phyloP scores from a whole-genome alignment of 2,329 filamentous ascomycete species.

The Knufia fluminis region DNA sequence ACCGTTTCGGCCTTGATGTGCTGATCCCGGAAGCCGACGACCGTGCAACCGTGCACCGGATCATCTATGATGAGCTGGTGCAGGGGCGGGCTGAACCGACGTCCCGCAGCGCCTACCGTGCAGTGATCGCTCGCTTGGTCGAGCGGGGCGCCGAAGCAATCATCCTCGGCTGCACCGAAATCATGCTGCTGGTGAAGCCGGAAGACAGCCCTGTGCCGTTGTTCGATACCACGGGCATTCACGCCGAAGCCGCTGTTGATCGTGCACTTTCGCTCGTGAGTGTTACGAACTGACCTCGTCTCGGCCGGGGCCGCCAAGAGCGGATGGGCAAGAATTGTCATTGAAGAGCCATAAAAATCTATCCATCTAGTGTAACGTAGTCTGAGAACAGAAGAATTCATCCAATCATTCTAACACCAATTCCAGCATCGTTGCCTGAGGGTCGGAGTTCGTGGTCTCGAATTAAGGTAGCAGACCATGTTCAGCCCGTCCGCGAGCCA shows the following conservation, averaged over 20 bases:
- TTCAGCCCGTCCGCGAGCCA: too few relatives aligned
- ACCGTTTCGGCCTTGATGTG: slow-evolving; percentile 11
- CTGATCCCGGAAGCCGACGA: slow-evolving; percentile 8
- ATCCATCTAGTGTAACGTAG: too few relatives aligned
- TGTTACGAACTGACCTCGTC: too few relatives aligned
- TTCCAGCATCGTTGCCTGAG: too few relatives aligned
- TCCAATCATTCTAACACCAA: too few relatives aligned
- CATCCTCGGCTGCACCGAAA: slow-evolving; percentile 12
- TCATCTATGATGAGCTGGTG: slow-evolving; percentile 13
- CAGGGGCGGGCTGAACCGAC: slow-evolving; percentile 7
- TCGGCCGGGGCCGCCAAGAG: too few relatives aligned
- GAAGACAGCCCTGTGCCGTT: background rate
- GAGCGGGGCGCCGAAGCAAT: slow-evolving; percentile 9
- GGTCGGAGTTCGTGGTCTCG: too few relatives aligned
- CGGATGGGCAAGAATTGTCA: too few relatives aligned
- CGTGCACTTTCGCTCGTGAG: too few relatives aligned
- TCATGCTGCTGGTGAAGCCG: slow-evolving; percentile 9
- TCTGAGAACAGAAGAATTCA: too few relatives aligned
- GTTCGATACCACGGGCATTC: background rate
- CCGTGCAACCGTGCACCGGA: background rate
- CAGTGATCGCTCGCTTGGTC: background rate
- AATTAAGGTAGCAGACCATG: too few relatives aligned
- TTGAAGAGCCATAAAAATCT: too few relatives aligned
- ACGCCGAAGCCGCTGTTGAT: background rate
- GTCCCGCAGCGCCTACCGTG: background rate